These are phyloP conservation scores for Myrica gale DNA, from an alignment of 306 rosid species.

Conservation along the genomic window DNA sequence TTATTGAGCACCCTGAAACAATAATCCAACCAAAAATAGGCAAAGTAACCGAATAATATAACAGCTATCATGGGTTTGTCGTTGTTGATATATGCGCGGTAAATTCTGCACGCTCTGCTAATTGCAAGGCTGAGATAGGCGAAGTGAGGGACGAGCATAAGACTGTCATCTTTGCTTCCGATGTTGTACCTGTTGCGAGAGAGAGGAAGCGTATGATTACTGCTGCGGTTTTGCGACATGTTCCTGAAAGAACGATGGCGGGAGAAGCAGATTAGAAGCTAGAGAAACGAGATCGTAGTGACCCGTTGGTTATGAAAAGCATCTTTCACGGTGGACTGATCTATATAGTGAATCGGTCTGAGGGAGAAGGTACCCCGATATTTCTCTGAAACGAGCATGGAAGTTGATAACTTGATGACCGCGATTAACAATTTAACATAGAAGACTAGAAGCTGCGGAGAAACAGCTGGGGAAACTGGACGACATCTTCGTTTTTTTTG, in stretches of 20 bases:
- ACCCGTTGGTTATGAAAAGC: too few relatives aligned
- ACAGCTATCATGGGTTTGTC: constrained; percentile 3
- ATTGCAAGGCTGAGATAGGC: constrained; percentile 21
- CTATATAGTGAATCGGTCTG: not conserved
- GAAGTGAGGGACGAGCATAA: not conserved
- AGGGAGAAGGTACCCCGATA: too few relatives aligned
- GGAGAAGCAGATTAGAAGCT: not conserved
- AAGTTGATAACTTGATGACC: too few relatives aligned
- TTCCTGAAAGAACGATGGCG: not conserved
- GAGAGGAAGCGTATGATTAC: not conserved
- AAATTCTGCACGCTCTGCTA: not conserved
- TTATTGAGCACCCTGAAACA: not conserved
- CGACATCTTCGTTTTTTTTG: too few relatives aligned
- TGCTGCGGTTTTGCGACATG: not conserved
- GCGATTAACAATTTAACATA: too few relatives aligned
- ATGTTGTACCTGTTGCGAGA: not conserved
- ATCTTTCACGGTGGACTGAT: too few relatives aligned
- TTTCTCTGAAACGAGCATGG: too few relatives aligned
- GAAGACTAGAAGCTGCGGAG: too few relatives aligned
- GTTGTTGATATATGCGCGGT: constrained; percentile 19
- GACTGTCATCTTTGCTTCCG: not conserved
- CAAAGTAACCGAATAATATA: not conserved
- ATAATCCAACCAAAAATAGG: not conserved
- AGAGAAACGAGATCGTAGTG: too few relatives aligned
- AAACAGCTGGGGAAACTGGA: too few relatives aligned